These are phyloP conservation scores for Hondaea fermentalgiana DNA, from an alignment of 108 stramenopile genomes.

Conservation along the genomic window DNA sequence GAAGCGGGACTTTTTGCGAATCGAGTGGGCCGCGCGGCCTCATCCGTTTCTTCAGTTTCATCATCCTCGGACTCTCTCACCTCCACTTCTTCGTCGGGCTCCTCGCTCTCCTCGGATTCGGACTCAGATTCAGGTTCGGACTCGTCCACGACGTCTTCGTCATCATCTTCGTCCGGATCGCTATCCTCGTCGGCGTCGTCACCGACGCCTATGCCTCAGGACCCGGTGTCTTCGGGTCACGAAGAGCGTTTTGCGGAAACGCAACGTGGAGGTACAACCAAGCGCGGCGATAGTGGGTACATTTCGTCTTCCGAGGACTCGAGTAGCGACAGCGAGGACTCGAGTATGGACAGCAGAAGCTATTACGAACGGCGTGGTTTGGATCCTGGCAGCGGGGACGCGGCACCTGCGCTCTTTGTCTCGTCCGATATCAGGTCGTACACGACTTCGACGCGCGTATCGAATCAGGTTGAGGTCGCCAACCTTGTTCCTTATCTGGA, in stretches of 20 bases:
- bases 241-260: too few relatives aligned
- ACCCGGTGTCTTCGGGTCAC: background rate
- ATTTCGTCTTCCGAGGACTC: background rate
- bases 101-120: background rate
- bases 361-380: background rate
- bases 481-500: background rate
- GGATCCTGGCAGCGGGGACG: background rate
- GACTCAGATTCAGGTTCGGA: background rate
- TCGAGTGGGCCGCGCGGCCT: too few relatives aligned
- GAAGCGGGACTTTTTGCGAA: too few relatives aligned
- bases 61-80: too few relatives aligned
- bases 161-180: background rate
- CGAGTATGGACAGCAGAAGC: background rate
- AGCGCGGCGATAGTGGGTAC: background rate
- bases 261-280: too few relatives aligned
- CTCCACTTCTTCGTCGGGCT: background rate
- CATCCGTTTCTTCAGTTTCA: too few relatives aligned
- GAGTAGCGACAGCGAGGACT: background rate
- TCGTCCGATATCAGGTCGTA: background rate
- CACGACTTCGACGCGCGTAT: background rate
- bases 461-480: slow-evolving; percentile 2
- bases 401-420: background rate
- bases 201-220: background rate
- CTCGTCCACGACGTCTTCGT: background rate
- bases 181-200: background rate